These are phyloP conservation scores for Capsella bursapastoris DNA, from an alignment of 345 rosid genomes.

Conservation along the genomic window DNA sequence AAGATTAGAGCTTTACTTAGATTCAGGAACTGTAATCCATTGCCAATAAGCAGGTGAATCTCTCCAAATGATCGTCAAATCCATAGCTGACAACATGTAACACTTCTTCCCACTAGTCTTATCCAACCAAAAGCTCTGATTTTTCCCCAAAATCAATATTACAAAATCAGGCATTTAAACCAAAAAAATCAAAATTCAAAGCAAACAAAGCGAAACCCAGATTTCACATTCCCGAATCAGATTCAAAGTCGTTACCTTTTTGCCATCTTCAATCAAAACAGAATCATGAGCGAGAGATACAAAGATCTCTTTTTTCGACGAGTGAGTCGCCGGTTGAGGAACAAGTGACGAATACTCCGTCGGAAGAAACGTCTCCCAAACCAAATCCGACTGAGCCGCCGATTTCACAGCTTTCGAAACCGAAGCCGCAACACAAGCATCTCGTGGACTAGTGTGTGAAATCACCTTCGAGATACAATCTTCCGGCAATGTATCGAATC, in stretches of 20 bases:
- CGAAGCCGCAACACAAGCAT: slow-evolving; percentile 52
- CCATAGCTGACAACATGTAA: slow-evolving; percentile 63
- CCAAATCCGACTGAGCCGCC: slow-evolving; percentile 60
- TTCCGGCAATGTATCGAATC: slow-evolving; percentile 51
- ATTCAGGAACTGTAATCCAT: slow-evolving; percentile 50
- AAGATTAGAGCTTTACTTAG: slow-evolving; percentile 44
- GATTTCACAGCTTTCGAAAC: slow-evolving; percentile 55
- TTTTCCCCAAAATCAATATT: not conserved
- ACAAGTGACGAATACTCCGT: slow-evolving; percentile 43
- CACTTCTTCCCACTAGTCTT: slow-evolving; percentile 61
- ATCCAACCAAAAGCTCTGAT: slow-evolving; percentile 63
- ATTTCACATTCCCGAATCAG: not conserved
- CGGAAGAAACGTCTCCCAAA: slow-evolving; percentile 69
- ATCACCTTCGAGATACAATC: slow-evolving; percentile 57
- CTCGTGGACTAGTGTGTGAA: slow-evolving; percentile 54
- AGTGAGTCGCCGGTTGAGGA: slow-evolving; percentile 24
- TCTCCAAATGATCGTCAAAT: slow-evolving; percentile 57
- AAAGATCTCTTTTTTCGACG: slow-evolving; percentile 58
- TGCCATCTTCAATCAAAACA: slow-evolving; percentile 59
- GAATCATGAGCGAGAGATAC: slow-evolving; percentile 46
- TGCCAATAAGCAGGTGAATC: slow-evolving; percentile 60
- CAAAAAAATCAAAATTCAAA: not conserved
- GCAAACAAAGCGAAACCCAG: not conserved
- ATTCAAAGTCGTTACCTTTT: slow-evolving; percentile 50
- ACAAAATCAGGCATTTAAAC: slow-evolving; percentile 9